Base-by-base conservation (phyloP, 192 early-diverging fungal genomes). In the Coemansia sp. region DNA sequence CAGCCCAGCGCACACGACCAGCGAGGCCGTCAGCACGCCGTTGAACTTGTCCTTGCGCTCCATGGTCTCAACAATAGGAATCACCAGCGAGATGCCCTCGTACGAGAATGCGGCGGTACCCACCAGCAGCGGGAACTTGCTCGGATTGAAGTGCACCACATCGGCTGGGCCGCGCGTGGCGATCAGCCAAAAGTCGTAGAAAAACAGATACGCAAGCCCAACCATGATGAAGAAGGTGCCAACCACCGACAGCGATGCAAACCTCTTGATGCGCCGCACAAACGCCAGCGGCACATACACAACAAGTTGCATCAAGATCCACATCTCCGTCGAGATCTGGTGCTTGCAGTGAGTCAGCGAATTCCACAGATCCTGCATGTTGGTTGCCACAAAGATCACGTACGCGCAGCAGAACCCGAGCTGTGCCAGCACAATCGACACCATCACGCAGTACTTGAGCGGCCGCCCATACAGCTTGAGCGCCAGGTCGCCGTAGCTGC, bases 101-200 rank as follows among this genome's bases (percentile, higher is more conserved):
- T 91, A 97, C 6, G 90, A 87, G 82, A 90, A 95, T 61, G 96
- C 92, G 44, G 96, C 96, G 13, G 96, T 98, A 60, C 96, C 96
- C 48, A 98, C 90, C 68, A 97, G 95, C 50, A 96, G 76, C 26
- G 93, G 87, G 68, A 95, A 96, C 48, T 87, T 87, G 61, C 89
- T 84, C 52, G 84, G 70, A 79, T 98, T 98, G 72, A 98, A 88
- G 58, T 86, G 79, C 15, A 97, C 84, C 42, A 94, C 86, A 9
- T 89, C 89, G 37, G 90, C 65, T 0, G 75, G 74, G 5, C 95
- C 95, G 15, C 74, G 61, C 12, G 80, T 87, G 44, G 85, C 63
- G 32, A 98, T 74, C 5, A 84, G 84, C 66, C 81, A 85, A 63
- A 97, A 69, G 72, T 96, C 93, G 69, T 89, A 91, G 64, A 88